Evolutionary conservation across 306 rosid genomes (phyloP), one percentile per base, ranked within the genome.

Genomic region (Macrotyloma uniflorum): DNA sequence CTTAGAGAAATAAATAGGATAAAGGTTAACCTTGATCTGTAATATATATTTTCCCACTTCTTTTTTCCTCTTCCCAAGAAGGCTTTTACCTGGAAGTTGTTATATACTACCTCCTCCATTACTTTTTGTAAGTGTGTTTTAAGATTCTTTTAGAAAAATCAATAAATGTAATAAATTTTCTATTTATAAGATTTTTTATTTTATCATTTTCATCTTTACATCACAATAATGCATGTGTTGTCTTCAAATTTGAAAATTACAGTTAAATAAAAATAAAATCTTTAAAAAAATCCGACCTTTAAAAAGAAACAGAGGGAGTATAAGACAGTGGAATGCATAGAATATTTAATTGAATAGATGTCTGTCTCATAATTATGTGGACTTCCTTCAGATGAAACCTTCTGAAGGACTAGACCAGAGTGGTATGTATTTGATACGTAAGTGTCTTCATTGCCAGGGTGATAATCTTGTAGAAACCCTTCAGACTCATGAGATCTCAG

Each of bases 381-480:
- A 66, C 32, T 15, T 50, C 5, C 0, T 22, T 50, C 13, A 54
- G 3, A 55, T 32, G 54, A 19, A 75, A 65, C 32, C 50, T 79
- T 63, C 63, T 63, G 84, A 62, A 67, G 73, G 55, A 47, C 36
- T 30, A 53, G 28, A 76, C 49, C 55, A 26, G 70, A 63, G 54
- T 75, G 50, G 30, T 54, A 16, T 66, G 76, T 43, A 45, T 74
- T 72, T 77, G 22, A 69, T 50, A 47, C 78, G 42, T 43, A 76
- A 72, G 57, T 35, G 15, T 74, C 61, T 43, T 58, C n/a, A 69
- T 77, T 85, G 67, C 83, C 87, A 94, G 98, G 83, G 82, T 0
- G 83, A 86, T 24, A 1, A 64, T 42, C 77, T 94, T 36, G 57
- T 77, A 40, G 85, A 90, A 82, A 85, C 84, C 19, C 93, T 92